Evolutionary conservation across 495 filamentous ascomycete genomes (phyloP), one percentile per base, ranked within the genome.

Genomic region (Pseudomonodictys pantanalensis): DNA sequence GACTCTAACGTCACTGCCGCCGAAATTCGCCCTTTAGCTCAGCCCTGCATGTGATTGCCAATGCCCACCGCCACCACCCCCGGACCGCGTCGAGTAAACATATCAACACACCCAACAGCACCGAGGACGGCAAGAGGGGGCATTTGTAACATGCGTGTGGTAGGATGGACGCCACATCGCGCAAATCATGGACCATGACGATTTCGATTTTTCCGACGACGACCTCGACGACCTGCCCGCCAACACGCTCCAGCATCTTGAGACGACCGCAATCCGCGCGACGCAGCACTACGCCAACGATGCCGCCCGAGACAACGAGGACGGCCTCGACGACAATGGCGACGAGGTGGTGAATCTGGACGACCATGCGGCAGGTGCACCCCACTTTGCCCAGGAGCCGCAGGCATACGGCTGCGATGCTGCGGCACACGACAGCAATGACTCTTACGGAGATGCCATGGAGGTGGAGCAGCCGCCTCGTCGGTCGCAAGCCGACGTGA

Each of bases 131-230:
- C n/a, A n/a, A n/a, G n/a, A n/a, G n/a, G n/a, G n/a, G n/a, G n/a
- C n/a, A n/a, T n/a, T n/a, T n/a, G n/a, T n/a, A n/a, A n/a, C n/a
- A n/a, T n/a, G n/a, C n/a, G n/a, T n/a, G n/a, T n/a, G n/a, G n/a
- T n/a, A n/a, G n/a, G n/a, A n/a, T n/a, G n/a, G n/a, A n/a, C n/a
- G n/a, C n/a, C n/a, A n/a, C n/a, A n/a, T n/a, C n/a, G n/a, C n/a
- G n/a, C n/a, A n/a, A 68, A 74, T 75, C 59, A 74, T 57, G 44
- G 52, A 73, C 75, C 81, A 78, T 64, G 83, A 86, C 70, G 84
- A 85, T 51, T 79, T 77, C 68, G 56, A 49, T 52, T 86, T 85
- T 73, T 83, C 78, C 59, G 86, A 86, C 69, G 81, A 86, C 67
- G 73, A 66, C 50, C 60, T 73, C 28, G 70, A 72, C 56, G 65